Evolutionary conservation across 2,329 filamentous ascomycete genomes (phyloP).

Genomic region (Fusarium tjaetaba): DNA sequence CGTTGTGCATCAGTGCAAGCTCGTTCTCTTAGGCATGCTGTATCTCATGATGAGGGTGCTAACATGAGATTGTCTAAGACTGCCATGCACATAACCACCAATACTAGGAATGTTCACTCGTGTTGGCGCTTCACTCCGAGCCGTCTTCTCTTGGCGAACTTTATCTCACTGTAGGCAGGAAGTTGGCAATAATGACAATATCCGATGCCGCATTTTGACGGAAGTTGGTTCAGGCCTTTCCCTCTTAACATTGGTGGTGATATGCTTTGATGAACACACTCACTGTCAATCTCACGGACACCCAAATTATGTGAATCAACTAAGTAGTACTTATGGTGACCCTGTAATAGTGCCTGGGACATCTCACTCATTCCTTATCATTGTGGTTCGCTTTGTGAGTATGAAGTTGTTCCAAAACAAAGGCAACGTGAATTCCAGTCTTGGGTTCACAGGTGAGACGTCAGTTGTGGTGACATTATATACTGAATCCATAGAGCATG

Average conservation of each 20-base stretch:
- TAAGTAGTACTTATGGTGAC: background rate
- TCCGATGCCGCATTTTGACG: background rate
- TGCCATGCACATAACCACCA: background rate
- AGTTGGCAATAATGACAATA: background rate
- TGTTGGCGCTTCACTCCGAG: background rate
- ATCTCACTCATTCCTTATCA: background rate
- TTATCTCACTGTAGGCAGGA: no score
- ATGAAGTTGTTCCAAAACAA: background rate
- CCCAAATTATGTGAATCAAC: background rate
- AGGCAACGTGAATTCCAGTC: background rate
- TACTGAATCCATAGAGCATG: no score
- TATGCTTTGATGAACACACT: background rate
- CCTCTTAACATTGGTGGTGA: background rate
- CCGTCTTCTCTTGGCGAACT: background rate
- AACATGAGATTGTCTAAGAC: background rate
- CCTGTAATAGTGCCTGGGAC: background rate
- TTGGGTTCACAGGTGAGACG: background rate
- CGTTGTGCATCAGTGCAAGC: background rate
- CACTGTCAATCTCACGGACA: background rate
- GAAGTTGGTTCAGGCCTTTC: background rate
- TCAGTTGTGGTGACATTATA: background rate
- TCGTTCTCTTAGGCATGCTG: background rate
- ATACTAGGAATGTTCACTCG: background rate
- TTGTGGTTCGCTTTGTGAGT: background rate
- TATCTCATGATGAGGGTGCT: background rate